Evolutionary conservation across 164 flowering plant species (phyloP), one percentile per base, ranked within the genome.

Genomic region (Piper betle): DNA sequence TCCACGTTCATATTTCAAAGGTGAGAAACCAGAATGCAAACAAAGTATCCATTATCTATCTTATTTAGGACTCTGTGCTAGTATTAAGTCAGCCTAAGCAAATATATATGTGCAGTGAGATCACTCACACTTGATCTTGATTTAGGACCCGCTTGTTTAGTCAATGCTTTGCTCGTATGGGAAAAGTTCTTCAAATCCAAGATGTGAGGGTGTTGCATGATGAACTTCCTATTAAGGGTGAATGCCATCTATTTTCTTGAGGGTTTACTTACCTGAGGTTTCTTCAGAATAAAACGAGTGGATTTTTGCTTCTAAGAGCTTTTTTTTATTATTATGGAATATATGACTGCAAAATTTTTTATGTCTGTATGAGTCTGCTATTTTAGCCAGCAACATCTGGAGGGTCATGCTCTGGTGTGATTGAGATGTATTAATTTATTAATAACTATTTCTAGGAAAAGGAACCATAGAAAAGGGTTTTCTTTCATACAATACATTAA

Each of bases 1-100:
- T n/a, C 46, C 4, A 96, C 55, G 98, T 92, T 72, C 98, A 92
- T 75, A 73, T 87, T 71, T 89, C 98, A 68, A 92, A 92, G 96
- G 98, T 88, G 37, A 42, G 48, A 59, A 55, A 43, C 50, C 53
- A 18, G 8, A 10, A 43, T 43, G 50, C 12, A 43, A 6, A 40
- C 42, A 38, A n/a, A n/a, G n/a, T n/a, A n/a, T n/a, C n/a, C n/a
- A n/a, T n/a, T n/a, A n/a, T n/a, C n/a, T n/a, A n/a, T n/a, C n/a
- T n/a, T n/a, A n/a, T n/a, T n/a, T n/a, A n/a, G n/a, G n/a, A n/a
- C n/a, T n/a, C n/a, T n/a, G n/a, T n/a, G n/a, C n/a, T n/a, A n/a
- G n/a, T n/a, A n/a, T n/a, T n/a, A 53, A 18, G 20, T 55, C 7
- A 57, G 39, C 3, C 7, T 37, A 37, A 12, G 25, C 37, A 37